phyloP scores from a whole-genome alignment of 768 basidiomycete genomes.

The Dendrothele bispora region DNA sequence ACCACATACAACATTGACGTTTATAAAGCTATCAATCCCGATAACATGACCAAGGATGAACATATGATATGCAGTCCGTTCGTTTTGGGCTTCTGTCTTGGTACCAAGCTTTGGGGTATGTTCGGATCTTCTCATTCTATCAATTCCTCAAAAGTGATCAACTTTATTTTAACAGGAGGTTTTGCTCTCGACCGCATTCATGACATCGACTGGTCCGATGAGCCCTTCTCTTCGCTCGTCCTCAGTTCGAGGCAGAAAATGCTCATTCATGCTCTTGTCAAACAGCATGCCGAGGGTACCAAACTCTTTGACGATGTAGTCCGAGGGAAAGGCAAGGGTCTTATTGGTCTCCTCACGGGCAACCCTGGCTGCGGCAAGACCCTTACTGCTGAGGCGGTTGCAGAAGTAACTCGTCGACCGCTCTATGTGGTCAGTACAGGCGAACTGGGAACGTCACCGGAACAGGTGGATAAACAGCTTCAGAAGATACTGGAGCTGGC shows the following conservation, averaged over 20 bases:
- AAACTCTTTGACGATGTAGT: slow-evolving; percentile 32
- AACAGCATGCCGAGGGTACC: slow-evolving; percentile 15
- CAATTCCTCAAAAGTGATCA: not conserved
- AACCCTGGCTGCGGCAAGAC: slow-evolving; percentile 37
- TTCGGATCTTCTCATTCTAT: not conserved
- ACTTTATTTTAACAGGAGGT: slow-evolving; percentile 17
- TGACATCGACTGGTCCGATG: slow-evolving; percentile 30
- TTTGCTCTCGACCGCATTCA: slow-evolving; percentile 27
- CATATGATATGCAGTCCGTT: slow-evolving; percentile 22
- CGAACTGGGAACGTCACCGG: slow-evolving; percentile 29
- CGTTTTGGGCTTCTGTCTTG: slow-evolving; percentile 17
- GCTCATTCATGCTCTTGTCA: slow-evolving; percentile 29
- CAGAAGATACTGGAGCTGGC: slow-evolving; percentile 25
- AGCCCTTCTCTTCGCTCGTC: slow-evolving; percentile 33
- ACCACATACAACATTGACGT: slow-evolving; percentile 16
- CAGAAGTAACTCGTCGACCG: slow-evolving; percentile 26
- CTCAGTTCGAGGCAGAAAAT: slow-evolving; percentile 31
- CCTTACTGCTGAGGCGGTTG: slow-evolving; percentile 33
- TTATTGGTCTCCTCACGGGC: slow-evolving; percentile 33
- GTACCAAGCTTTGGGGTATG: slow-evolving; percentile 27
- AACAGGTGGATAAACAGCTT: slow-evolving; percentile 21
- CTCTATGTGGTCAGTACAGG: slow-evolving; percentile 31
- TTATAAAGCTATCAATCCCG: slow-evolving; percentile 10
- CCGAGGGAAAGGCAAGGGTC: slow-evolving; percentile 35
- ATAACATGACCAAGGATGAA: slow-evolving; percentile 21